A percentile compares a stretch with the other conserved stretches of the same genome.
Evolutionary conservation across 768 basidiomycete species (phyloP).

Genomic region (Boletus coccyginus): DNA sequence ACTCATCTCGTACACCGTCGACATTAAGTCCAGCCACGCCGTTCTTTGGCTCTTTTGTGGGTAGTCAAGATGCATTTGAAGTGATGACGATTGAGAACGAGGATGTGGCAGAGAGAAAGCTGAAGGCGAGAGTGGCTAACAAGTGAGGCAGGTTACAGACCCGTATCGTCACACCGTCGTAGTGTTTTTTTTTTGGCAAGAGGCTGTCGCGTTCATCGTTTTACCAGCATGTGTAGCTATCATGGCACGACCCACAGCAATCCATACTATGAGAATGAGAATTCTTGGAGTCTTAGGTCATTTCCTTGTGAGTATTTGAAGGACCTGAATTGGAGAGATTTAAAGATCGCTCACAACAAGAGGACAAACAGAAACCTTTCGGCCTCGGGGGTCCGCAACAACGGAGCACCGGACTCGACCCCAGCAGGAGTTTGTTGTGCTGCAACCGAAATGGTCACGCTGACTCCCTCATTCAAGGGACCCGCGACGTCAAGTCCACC

Average conservation of each 20-base stretch:
- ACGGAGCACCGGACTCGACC: not conserved
- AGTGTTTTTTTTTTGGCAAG: slow-evolving; percentile 11
- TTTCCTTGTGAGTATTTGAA: not conserved
- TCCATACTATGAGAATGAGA: slow-evolving; percentile 1
- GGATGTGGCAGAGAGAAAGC: slow-evolving; percentile 22
- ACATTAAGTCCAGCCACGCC: slow-evolving; percentile 71
- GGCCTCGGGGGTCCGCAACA: too few relatives aligned
- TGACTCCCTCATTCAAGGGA: not conserved
- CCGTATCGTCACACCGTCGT: not conserved
- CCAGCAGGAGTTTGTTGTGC: too few relatives aligned
- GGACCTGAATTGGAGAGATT: too few relatives aligned
- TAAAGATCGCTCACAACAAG: too few relatives aligned
- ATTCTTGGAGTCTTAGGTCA: not conserved
- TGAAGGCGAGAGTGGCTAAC: slow-evolving; percentile 17
- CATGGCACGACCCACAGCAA: not conserved
- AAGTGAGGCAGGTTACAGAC: slow-evolving; percentile 10
- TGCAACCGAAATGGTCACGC: too few relatives aligned
- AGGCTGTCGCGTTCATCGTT: slow-evolving; percentile 7
- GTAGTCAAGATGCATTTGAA: slow-evolving; percentile 32
- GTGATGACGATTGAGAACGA: slow-evolving; percentile 21
- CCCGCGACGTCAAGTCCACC: not conserved
- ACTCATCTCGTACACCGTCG: slow-evolving; percentile 60
- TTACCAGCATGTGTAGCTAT: slow-evolving; percentile 6
- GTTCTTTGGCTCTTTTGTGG: slow-evolving; percentile 59
- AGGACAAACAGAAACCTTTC: too few relatives aligned